phyloP scores from a whole-genome alignment of 768 basidiomycete genomes.

The Naganishia kalamii region DNA sequence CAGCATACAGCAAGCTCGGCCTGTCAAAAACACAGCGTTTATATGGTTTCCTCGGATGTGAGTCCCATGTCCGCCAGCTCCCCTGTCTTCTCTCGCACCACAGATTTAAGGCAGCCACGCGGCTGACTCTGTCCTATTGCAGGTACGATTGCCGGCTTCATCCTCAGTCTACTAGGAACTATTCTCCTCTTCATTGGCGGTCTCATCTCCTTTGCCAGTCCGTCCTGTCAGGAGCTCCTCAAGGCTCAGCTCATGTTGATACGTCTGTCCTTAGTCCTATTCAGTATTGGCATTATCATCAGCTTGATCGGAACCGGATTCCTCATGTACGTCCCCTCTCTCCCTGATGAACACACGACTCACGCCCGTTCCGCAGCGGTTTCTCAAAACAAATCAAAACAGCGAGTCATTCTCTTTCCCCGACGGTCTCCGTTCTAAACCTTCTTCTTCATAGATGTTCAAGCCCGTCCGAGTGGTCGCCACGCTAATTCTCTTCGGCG shows the following conservation, averaged over 20 bases:
- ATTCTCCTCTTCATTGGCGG: conserved; percentile 69
- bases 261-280: conserved; percentile 49
- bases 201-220: conserved; percentile 66
- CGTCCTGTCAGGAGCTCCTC: conserved; percentile 39
- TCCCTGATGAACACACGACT: not conserved
- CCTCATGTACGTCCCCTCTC: conserved; percentile 61
- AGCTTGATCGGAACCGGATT: conserved; percentile 84
- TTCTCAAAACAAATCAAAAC: conserved; percentile 66
- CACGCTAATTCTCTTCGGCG: conserved; percentile 66
- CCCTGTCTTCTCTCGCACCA: too few species aligned
- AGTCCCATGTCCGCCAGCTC: conserved; percentile 34
- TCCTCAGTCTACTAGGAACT: conserved; percentile 70
- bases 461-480: conserved; percentile 83
- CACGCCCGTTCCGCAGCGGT: conserved; percentile 28
- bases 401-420: conserved; percentile 48
- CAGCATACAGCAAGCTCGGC: conserved; percentile 12
- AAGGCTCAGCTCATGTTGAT: too few species aligned
- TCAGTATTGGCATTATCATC: conserved; percentile 71
- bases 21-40: conserved; percentile 48
- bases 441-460: conserved; percentile 64
- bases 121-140: not conserved
- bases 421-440: not conserved
- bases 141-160: conserved; percentile 69
- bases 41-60: conserved; percentile 83
- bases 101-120: not conserved